A percentile compares a stretch with the other conserved stretches of the same genome.
Evolutionary conservation across 176 grass and related monocot species (phyloP).

Genomic region (maize (Zea mays)): Zm-B73-REFERENCE-NAM-5.0 NC_050102.1:162435001-162435500

Average conservation of each 20-base stretch:
- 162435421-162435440: background rate
- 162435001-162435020: conserved; percentile 17
- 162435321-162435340: background rate
- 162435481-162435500: too few species aligned
- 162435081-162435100: conserved; percentile 46
- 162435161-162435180: background rate
- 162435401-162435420: background rate
- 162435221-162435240: background rate
- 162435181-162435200: background rate
- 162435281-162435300: background rate
- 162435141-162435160: conserved; percentile 11
- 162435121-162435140: conserved; percentile 54
- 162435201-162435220: background rate
- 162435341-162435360: too few species aligned
- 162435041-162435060: conserved; percentile 48
- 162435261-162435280: background rate
- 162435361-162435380: background rate
- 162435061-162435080: conserved; percentile 47
- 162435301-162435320: background rate
- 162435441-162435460: background rate
- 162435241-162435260: background rate
- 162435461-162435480: too few species aligned
- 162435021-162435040: conserved; percentile 33
- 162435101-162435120: conserved; percentile 30
- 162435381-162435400: background rate